Evolutionary conservation across 345 rosid genomes (phyloP).

Genomic region (sweet orange (Citrus sinensis)): DNA sequence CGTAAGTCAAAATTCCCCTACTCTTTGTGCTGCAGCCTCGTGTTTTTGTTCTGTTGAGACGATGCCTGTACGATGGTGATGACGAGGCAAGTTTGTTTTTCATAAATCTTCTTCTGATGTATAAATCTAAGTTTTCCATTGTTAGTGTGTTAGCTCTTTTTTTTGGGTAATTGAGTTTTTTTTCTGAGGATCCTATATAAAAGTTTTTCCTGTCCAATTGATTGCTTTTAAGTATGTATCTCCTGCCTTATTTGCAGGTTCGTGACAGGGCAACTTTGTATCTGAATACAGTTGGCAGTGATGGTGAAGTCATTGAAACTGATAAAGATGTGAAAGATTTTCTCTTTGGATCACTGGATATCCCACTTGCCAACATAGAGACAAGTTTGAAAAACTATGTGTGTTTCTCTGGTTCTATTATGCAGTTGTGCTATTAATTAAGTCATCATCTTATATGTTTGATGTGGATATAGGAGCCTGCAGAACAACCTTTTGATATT

Average conservation of each 20-base stretch:
- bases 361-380: conserved; percentile 85
- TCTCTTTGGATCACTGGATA: conserved; percentile 79
- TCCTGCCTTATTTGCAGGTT: conserved; percentile 45
- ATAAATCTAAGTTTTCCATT: neutral
- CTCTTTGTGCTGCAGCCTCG: conserved; percentile 61
- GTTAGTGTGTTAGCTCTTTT: neutral
- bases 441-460: conserved; percentile 23
- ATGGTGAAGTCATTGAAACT: conserved; percentile 59
- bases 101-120: neutral
- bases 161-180: neutral
- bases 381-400: conserved; percentile 88
- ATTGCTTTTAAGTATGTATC: neutral
- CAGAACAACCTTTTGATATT: conserved; percentile 80
- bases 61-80: conserved; percentile 91
- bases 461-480: conserved; percentile 56
- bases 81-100: conserved; percentile 72
- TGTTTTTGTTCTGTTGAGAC: conserved; percentile 76
- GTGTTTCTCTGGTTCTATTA: conserved; percentile 26
- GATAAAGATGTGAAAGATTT: conserved; percentile 60
- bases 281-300: conserved; percentile 73
- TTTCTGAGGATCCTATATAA: neutral
- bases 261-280: conserved; percentile 97
- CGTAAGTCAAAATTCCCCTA: neutral
- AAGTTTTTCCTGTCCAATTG: neutral
- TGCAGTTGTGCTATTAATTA: conserved; percentile 12